phyloP scores from a whole-genome alignment of 164 flowering plant species.

The Macadamia integrifolia region DNA sequence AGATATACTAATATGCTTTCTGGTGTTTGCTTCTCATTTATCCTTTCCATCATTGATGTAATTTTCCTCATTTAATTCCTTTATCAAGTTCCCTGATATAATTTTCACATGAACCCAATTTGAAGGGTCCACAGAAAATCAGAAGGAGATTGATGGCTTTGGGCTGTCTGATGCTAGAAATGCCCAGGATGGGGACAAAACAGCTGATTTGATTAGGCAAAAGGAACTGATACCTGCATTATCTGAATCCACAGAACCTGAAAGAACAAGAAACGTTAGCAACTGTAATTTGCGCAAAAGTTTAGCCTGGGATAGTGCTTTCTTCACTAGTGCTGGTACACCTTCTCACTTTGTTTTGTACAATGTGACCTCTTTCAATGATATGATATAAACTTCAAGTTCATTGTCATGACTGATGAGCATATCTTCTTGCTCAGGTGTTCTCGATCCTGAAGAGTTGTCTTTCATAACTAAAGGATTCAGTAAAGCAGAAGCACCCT shows the following conservation, averaged over 20 bases:
- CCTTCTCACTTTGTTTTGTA: slow-evolving; percentile 1
- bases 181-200: slow-evolving; percentile 8
- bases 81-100: neutral
- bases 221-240: slow-evolving; percentile 13
- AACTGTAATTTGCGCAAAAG: slow-evolving; percentile 91
- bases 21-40: no score
- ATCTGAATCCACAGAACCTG: slow-evolving; percentile 31
- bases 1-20: no score
- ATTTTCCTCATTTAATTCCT: no score
- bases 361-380: neutral
- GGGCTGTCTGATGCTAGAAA: slow-evolving; percentile 4
- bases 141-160: slow-evolving; percentile 9
- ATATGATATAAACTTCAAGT: neutral
- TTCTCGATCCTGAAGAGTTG: slow-evolving; percentile 85
- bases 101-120: slow-evolving; percentile 2
- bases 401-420: neutral
- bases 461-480: slow-evolving; percentile 57
- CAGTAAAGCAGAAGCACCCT: slow-evolving; percentile 28
- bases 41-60: no score
- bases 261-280: slow-evolving; percentile 25
- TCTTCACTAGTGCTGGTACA: slow-evolving; percentile 78
- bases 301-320: slow-evolving; percentile 96
- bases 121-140: slow-evolving; percentile 11
- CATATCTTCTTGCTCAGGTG: slow-evolving; percentile 37
- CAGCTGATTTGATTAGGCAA: slow-evolving; percentile 5